Evolutionary conservation across 768 basidiomycete species (phyloP).

Genomic region (Paxillus ammoniavirescens): DNA sequence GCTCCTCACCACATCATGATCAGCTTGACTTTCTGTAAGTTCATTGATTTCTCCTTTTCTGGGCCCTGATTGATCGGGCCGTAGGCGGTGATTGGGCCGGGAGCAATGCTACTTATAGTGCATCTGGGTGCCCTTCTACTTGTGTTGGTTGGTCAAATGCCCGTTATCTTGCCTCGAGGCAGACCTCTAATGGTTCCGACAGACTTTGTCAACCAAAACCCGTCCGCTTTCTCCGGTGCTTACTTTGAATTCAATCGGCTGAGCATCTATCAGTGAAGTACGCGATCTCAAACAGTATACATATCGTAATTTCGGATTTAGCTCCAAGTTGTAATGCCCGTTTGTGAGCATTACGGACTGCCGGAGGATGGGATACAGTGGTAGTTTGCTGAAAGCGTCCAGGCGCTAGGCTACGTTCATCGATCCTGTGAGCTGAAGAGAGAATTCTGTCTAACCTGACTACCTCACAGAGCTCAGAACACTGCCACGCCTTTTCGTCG

Average conservation of each 20-base stretch:
- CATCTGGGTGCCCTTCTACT: constrained; percentile 14
- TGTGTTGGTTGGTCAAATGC: constrained; percentile 9
- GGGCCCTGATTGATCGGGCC: background rate
- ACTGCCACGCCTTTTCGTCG: background rate
- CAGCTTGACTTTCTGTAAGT: constrained; percentile 33
- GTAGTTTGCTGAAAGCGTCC: background rate
- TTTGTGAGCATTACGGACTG: background rate
- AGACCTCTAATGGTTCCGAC: background rate
- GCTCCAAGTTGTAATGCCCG: background rate
- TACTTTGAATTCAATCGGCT: constrained; percentile 38
- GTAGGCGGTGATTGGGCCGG: constrained; percentile 18
- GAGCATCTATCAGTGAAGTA: constrained; percentile 29
- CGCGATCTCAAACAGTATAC: background rate
- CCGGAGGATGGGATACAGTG: background rate
- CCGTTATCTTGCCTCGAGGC: background rate
- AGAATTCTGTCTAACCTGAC: background rate
- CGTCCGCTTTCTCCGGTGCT: constrained; percentile 35
- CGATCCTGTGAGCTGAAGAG: background rate
- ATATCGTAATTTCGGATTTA: background rate
- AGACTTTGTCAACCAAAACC: constrained; percentile 32
- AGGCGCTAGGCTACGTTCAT: background rate
- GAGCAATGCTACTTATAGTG: constrained; percentile 4
- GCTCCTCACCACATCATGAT: constrained; percentile 59
- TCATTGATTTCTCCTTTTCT: constrained; percentile 13
- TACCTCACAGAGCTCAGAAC: background rate